phyloP scores from a whole-genome alignment of 441 rosid species.

The Dalechampia spathulata region DNA sequence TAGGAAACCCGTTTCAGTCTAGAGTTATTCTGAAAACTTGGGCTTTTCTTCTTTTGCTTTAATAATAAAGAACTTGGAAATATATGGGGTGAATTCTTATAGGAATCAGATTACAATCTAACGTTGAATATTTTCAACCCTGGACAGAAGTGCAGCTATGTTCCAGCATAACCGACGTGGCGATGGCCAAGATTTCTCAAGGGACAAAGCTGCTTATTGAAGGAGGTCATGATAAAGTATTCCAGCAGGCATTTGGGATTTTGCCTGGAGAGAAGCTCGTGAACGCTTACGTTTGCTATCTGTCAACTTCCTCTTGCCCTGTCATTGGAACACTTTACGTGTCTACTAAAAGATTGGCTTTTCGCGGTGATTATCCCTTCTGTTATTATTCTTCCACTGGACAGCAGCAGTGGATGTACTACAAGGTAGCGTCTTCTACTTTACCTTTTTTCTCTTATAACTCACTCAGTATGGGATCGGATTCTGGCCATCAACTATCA shows the following conservation, averaged over 20 bases:
- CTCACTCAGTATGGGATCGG: too few species aligned
- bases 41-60: too few species aligned
- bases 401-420: constrained; percentile 46
- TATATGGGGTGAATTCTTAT: too few species aligned
- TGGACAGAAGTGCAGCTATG: constrained; percentile 59
- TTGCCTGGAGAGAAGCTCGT: constrained; percentile 58
- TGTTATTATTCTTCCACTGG: constrained; percentile 34
- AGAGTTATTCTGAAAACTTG: too few species aligned
- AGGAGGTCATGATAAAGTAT: constrained; percentile 76
- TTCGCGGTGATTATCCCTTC: constrained; percentile 65
- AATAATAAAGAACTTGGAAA: too few species aligned
- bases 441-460: not conserved
- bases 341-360: constrained; percentile 50
- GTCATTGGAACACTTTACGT: constrained; percentile 66
- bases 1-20: too few species aligned
- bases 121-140: too few species aligned
- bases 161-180: constrained; percentile 63
- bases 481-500: too few species aligned
- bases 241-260: constrained; percentile 51
- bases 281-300: constrained; percentile 67
- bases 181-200: constrained; percentile 69
- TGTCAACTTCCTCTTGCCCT: constrained; percentile 71
- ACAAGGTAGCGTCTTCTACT: constrained; percentile 44
- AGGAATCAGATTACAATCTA: too few species aligned
- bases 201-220: constrained; percentile 65